A percentile compares a stretch with the other conserved stretches of the same genome.
Evolutionary conservation across 495 filamentous ascomycete genomes (phyloP).

Genomic region (Choiromyces venosus): DNA sequence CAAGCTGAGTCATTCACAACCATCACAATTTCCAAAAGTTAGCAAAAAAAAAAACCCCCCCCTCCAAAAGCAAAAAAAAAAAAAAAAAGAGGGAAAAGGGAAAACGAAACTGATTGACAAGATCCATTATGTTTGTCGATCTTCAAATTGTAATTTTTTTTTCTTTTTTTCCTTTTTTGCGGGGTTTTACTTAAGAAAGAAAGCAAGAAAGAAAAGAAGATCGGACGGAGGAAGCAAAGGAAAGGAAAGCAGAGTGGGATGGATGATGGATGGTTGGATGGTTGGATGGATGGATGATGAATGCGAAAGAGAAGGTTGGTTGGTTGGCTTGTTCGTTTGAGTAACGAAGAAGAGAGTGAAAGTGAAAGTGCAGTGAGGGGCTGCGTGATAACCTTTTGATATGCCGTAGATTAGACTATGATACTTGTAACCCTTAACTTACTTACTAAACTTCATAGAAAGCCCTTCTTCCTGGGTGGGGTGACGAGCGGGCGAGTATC

Average conservation of each 20-base stretch:
- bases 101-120: constrained; percentile 74
- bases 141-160: not conserved
- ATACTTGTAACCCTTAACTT: too few relatives aligned
- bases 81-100: not conserved
- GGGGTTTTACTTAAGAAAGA: too few relatives aligned
- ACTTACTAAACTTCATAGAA: too few relatives aligned
- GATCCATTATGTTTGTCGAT: constrained; percentile 56
- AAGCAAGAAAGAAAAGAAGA: not conserved
- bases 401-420: not conserved
- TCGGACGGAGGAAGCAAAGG: not conserved
- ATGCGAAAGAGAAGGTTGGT: not conserved
- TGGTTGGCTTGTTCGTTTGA: too few relatives aligned
- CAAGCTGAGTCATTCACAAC: constrained; percentile 53
- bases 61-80: too few relatives aligned
- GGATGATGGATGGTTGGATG: too few relatives aligned
- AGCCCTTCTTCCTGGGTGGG: too few relatives aligned
- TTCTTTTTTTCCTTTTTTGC: not conserved
- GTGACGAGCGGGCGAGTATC: too few relatives aligned
- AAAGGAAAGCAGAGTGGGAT: too few relatives aligned
- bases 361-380: too few relatives aligned
- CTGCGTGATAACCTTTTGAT: not conserved
- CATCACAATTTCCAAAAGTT: constrained; percentile 11
- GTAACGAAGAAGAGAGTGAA: not conserved
- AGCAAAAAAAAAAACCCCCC: not conserved
- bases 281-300: too few relatives aligned